phyloP scores from a whole-genome alignment of 179 eudicot species.

The Beta corolliflora region DNA sequence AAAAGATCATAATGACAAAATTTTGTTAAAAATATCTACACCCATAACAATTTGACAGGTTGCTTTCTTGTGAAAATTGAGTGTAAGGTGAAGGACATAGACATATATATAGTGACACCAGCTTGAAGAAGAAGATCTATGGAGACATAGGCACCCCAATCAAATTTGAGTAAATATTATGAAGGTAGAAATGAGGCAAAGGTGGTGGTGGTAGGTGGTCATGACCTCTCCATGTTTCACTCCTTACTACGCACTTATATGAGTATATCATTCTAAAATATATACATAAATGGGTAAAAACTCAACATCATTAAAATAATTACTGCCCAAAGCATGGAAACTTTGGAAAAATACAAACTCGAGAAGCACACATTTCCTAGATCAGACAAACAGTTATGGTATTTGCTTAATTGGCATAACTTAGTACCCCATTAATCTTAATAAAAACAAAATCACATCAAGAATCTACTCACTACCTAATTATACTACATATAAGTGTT shows the following conservation, averaged over 20 bases:
- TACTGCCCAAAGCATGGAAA: neutral
- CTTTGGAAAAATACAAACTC: neutral
- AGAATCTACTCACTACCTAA: conserved; percentile 45
- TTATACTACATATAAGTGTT: neutral
- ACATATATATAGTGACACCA: neutral
- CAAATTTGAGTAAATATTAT: neutral
- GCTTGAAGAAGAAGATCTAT: neutral
- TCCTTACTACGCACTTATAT: neutral
- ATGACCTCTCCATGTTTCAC: neutral
- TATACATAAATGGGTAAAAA: neutral
- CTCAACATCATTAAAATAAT: neutral
- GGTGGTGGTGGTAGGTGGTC: conserved; percentile 8
- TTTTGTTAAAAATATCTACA: neutral
- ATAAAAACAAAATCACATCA: conserved; percentile 28
- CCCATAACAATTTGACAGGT: conserved; percentile 3
- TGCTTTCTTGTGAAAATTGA: conserved; percentile 3
- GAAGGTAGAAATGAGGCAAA: neutral
- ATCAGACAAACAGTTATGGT: conserved; percentile 6
- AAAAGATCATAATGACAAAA: neutral
- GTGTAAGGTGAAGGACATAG: conserved; percentile 18
- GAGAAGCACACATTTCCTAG: conserved; percentile 8
- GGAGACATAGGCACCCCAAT: neutral
- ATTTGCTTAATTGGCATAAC: neutral
- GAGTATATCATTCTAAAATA: too few species aligned
- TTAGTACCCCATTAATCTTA: conserved; percentile 10